Percentiles rank a stretch among this genome's conserved stretches.
phyloP scores from a whole-genome alignment of 805 yeast genomes.

The Wickerhamomyces tratensis region DNA sequence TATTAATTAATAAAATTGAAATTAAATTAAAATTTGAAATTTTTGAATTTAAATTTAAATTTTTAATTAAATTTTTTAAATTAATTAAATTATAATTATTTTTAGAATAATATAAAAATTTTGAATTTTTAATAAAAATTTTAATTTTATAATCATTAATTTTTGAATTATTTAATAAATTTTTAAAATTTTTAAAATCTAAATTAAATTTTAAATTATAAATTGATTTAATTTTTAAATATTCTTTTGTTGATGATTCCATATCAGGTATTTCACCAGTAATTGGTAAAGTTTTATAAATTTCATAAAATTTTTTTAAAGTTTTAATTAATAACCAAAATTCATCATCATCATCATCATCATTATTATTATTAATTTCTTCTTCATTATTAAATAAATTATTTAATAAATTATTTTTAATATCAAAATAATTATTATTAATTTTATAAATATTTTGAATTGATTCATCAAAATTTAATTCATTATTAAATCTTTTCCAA shows the following conservation, averaged over 20 bases:
- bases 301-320: constrained; percentile 37
- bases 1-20: too few relatives aligned
- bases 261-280: constrained; percentile 79
- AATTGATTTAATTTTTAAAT: constrained; percentile 44
- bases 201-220: constrained; percentile 44
- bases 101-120: constrained; percentile 23
- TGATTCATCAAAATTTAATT: constrained; percentile 43
- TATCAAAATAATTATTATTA: background rate
- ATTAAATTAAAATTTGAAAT: too few relatives aligned
- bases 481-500: constrained; percentile 27
- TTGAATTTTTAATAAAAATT: constrained; percentile 55
- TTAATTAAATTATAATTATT: background rate
- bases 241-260: constrained; percentile 65
- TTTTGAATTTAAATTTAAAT: too few relatives aligned
- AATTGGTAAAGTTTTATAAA: constrained; percentile 44
- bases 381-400: background rate
- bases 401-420: background rate
- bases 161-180: constrained; percentile 12
- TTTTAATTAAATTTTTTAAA: too few relatives aligned
- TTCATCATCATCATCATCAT: constrained; percentile 4
- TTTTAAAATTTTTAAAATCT: constrained; percentile 36
- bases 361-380: background rate
- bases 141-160: constrained; percentile 25
- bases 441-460: constrained; percentile 33
- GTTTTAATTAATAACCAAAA: constrained; percentile 63